Evolutionary conservation across 192 early-diverging fungal genomes (phyloP).

Genomic region (Coemansia biformis): DNA sequence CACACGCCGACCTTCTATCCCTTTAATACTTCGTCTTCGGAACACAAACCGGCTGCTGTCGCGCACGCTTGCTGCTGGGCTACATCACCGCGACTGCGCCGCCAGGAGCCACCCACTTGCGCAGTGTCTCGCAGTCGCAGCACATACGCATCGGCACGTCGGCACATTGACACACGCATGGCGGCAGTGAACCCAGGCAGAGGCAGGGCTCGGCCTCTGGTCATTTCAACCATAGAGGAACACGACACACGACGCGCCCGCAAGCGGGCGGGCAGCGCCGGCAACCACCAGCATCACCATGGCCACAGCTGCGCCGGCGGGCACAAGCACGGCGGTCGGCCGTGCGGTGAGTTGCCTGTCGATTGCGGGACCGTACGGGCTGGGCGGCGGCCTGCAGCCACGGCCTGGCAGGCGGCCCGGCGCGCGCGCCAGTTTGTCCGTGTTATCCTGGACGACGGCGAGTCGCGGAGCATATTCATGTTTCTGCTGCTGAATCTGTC

Average conservation of each 20-base stretch:
- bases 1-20: too few species aligned
- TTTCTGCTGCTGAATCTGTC: slow-evolving; percentile 88
- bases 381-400: neutral
- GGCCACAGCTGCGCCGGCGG: too few species aligned
- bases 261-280: slow-evolving; percentile 7
- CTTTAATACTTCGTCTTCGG: too few species aligned
- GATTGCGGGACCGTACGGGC: neutral
- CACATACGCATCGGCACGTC: too few species aligned
- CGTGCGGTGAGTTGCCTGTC: neutral
- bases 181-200: slow-evolving; percentile 5
- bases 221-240: slow-evolving; percentile 41
- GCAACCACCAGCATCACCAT: slow-evolving; percentile 10
- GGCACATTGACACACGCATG: slow-evolving; percentile 8
- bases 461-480: slow-evolving; percentile 89
- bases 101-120: too few species aligned
- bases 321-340: slow-evolving; percentile 1
- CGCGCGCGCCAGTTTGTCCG: slow-evolving; percentile 9
- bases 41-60: slow-evolving; percentile 1
- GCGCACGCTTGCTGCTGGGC: too few species aligned
- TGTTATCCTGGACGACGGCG: slow-evolving; percentile 37
- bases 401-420: neutral
- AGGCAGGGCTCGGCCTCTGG: slow-evolving; percentile 9
- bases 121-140: too few species aligned
- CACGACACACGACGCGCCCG: slow-evolving; percentile 19
- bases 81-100: too few species aligned